Conservation (phyloP, 176 grass and related monocot species). For the Guadua angustifolia region DNA sequence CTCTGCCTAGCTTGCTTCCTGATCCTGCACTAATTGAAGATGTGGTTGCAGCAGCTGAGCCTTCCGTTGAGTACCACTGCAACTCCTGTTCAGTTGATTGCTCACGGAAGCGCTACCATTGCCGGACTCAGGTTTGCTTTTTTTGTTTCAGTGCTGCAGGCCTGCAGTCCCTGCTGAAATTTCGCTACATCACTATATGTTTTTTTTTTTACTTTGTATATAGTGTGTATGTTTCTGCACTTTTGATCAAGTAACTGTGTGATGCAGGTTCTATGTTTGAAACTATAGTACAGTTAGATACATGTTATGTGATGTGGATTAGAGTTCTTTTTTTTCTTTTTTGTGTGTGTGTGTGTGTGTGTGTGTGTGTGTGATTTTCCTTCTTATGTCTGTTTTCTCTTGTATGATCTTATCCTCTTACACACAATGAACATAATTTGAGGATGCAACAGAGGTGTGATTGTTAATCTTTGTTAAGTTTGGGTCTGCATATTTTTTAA, state of each 20-base stretch:
- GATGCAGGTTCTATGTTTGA: neutral
- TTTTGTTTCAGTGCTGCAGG: slow-evolving; percentile 32
- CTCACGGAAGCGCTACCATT: slow-evolving; percentile 89
- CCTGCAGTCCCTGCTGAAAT: neutral
- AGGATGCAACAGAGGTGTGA: slow-evolving; percentile 11
- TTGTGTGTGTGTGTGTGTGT: too few species aligned
- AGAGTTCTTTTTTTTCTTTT: neutral
- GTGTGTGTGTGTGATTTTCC: too few species aligned
- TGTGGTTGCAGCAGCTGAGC: slow-evolving; percentile 61
- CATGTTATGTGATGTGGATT: neutral
- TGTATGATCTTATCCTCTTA: neutral
- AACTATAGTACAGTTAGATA: slow-evolving; percentile 10
- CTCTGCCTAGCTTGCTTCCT: slow-evolving; percentile 60
- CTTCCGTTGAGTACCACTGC: slow-evolving; percentile 96
- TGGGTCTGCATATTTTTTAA: neutral
- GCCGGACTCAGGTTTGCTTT: slow-evolving; percentile 78
- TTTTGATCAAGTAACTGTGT: neutral
- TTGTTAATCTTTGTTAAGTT: neutral
- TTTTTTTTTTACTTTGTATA: slow-evolving; percentile 19
- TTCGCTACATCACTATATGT: slow-evolving; percentile 13
- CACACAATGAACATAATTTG: neutral
- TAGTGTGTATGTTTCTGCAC: neutral
- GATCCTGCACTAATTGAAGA: slow-evolving; percentile 77
- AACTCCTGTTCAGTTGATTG: slow-evolving; percentile 99
- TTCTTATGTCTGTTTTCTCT: neutral